Percentiles rank a stretch among this genome's conserved stretches.
Evolutionary conservation across 2,329 filamentous ascomycete genomes (phyloP).

Genomic region (Aspergillus sp.): DNA sequence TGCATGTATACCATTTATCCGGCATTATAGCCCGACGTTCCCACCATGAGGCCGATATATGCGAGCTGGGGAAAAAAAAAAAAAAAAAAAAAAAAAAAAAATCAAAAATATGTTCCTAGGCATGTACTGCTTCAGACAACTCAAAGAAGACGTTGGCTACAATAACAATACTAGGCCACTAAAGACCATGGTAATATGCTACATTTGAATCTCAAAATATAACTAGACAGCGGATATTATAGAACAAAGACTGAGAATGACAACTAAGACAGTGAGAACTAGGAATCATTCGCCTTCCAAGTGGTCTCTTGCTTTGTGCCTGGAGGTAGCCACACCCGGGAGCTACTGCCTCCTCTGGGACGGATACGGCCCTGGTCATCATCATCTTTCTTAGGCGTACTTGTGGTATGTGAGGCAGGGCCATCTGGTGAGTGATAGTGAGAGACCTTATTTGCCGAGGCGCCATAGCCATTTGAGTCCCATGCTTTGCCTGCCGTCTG

Average conservation of each 20-base stretch:
- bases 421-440: conserved; percentile 24
- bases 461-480: conserved; percentile 41
- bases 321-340: conserved; percentile 65
- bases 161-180: not conserved
- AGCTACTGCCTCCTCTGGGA: conserved; percentile 42
- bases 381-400: conserved; percentile 44
- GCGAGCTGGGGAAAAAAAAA: too few relatives aligned
- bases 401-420: conserved; percentile 19
- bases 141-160: not conserved
- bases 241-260: not conserved
- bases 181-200: not conserved
- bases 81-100: too few relatives aligned
- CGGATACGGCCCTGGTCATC: conserved; percentile 48
- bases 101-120: not conserved
- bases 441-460: conserved; percentile 29
- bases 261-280: conserved; percentile 19
- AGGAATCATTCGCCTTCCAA: conserved; percentile 61
- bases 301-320: conserved; percentile 86
- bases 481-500: conserved; percentile 38
- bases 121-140: not conserved
- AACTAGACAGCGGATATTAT: not conserved
- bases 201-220: not conserved
- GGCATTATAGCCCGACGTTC: not conserved
- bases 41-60: not conserved
- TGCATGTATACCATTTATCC: not conserved